These are phyloP conservation scores for Fraxinus angustifolia DNA, from an alignment of 305 asterid genomes.

Conservation along the genomic window DNA sequence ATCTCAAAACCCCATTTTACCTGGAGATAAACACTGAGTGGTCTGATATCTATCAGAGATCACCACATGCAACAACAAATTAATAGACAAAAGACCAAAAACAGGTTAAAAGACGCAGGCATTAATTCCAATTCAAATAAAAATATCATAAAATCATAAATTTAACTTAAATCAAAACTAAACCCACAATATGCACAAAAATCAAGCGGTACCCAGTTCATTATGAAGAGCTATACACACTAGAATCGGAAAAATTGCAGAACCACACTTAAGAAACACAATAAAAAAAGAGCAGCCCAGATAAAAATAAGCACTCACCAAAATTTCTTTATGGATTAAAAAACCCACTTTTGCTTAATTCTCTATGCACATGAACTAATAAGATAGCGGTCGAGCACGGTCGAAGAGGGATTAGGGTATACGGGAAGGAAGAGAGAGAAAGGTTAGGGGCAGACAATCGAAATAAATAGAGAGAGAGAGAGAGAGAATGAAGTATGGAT, in stretches of 20 bases:
- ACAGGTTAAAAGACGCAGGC: conserved; percentile 14
- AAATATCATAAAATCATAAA: conserved; percentile 32
- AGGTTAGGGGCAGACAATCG: conserved; percentile 41
- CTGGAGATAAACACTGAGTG: conserved; percentile 21
- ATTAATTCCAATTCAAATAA: conserved; percentile 21
- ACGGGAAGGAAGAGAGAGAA: conserved; percentile 60
- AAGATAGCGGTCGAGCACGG: conserved; percentile 32
- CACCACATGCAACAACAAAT: conserved; percentile 24
- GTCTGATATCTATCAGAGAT: conserved; percentile 18
- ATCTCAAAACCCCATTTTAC: conserved; percentile 1
- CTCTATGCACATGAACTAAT: conserved; percentile 24
- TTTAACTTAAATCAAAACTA: conserved; percentile 24
- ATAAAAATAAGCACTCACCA: conserved; percentile 44
- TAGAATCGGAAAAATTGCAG: conserved; percentile 46
- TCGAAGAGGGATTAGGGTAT: conserved; percentile 65
- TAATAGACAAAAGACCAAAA: conserved; percentile 20
- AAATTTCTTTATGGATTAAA: conserved; percentile 41
- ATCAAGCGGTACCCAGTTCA: conserved; percentile 30
- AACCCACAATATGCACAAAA: conserved; percentile 28
- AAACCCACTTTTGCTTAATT: conserved; percentile 27
- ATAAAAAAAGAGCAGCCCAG: conserved; percentile 24
- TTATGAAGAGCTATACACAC: conserved; percentile 28
- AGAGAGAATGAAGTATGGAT: conserved; percentile 44
- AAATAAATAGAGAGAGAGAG: conserved; percentile 25
- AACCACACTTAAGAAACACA: conserved; percentile 16